Conservation (phyloP, 1,284 basidiomycete species). For the Afroboletus lepidellus region DNA sequence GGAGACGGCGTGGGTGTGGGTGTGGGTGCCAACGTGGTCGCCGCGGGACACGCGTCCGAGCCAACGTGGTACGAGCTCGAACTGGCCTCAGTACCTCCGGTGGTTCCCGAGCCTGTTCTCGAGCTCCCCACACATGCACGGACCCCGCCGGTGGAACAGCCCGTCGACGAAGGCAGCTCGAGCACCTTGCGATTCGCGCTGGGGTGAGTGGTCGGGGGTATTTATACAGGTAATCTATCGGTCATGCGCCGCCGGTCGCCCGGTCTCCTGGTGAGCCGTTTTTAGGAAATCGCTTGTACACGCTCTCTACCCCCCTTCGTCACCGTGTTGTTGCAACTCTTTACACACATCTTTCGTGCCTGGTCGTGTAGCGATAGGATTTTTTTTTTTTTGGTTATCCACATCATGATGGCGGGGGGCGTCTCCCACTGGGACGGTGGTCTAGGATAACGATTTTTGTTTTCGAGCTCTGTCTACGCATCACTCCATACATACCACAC, state of each 20-base stretch:
- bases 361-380: constrained; percentile 9
- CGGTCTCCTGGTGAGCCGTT: constrained; percentile 1
- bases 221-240: constrained; percentile 31
- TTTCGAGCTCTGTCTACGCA: no score
- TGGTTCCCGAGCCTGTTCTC: constrained; percentile 7
- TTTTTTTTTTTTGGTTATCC: not conserved
- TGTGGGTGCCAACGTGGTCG: constrained; percentile 6
- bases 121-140: constrained; percentile 9
- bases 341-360: not conserved
- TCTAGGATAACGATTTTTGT: no score
- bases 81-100: constrained; percentile 19
- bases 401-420: not conserved
- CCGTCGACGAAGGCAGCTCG: constrained; percentile 28
- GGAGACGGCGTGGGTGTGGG: constrained; percentile 25
- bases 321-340: constrained; percentile 3
- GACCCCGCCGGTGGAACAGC: constrained; percentile 11
- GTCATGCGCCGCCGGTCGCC: constrained; percentile 6
- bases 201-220: constrained; percentile 21
- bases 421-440: not conserved
- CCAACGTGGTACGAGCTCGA: constrained; percentile 32
- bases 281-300: no score
- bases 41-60: constrained; percentile 11
- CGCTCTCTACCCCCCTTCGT: not conserved
- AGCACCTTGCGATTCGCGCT: constrained; percentile 32
- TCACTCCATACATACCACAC: no score